A percentile compares a stretch with the other conserved stretches of the same genome.
Conservation (phyloP, 371 early-diverging fungal genomes). For the Mucor sp. region DNA sequence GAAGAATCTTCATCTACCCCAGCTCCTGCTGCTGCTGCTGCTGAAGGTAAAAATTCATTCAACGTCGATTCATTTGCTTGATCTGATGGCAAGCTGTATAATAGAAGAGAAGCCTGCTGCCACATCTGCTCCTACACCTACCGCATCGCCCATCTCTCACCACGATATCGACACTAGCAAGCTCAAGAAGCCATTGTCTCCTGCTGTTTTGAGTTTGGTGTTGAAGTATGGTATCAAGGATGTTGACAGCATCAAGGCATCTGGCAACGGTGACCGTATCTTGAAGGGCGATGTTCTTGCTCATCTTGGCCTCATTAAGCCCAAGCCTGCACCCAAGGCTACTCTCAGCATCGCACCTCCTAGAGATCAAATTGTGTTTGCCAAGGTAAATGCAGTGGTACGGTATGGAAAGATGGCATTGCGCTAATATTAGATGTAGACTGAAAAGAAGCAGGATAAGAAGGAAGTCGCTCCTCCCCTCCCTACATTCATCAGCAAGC, state of each 20-base stretch:
- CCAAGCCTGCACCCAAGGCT: constrained; percentile 55
- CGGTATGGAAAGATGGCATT: background rate
- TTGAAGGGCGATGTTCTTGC: constrained; percentile 89
- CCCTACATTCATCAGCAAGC: constrained; percentile 66
- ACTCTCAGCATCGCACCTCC: constrained; percentile 46
- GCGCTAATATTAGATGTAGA: constrained; percentile 14
- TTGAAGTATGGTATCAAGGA: constrained; percentile 63
- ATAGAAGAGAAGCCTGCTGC: constrained; percentile 16
- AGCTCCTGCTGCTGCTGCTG: background rate
- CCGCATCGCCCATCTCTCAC: constrained; percentile 39
- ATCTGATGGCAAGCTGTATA: background rate
- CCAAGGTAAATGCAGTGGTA: constrained; percentile 28
- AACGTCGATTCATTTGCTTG: background rate
- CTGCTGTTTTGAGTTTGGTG: constrained; percentile 69
- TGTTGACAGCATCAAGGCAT: constrained; percentile 60
- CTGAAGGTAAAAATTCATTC: background rate
- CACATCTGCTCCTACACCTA: constrained; percentile 14
- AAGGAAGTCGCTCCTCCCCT: constrained; percentile 21
- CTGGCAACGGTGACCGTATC: constrained; percentile 91
- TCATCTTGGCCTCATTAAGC: constrained; percentile 65
- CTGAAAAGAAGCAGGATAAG: constrained; percentile 28
- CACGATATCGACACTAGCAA: constrained; percentile 48
- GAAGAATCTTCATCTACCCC: background rate
- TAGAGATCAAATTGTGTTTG: constrained; percentile 50
- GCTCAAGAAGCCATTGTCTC: constrained; percentile 63